Evolutionary conservation across 768 basidiomycete genomes (phyloP).

Genomic region (Lenzites betulinus): DNA sequence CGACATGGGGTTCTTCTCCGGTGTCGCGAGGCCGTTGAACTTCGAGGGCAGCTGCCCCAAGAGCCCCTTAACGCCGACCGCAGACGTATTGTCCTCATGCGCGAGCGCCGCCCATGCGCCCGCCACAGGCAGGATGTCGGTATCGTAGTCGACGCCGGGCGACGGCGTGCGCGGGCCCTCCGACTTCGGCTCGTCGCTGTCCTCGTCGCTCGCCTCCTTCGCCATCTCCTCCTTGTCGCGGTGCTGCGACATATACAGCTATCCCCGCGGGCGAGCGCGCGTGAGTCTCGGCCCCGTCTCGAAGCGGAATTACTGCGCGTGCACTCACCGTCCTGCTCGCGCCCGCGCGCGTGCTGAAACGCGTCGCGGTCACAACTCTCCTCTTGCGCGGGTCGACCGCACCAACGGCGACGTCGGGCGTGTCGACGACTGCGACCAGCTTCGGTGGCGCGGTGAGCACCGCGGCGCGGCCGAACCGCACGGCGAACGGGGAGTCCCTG

Average conservation of each 20-base stretch:
- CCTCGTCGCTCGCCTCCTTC: constrained; percentile 25
- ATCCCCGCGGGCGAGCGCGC: neutral
- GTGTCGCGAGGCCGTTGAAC: constrained; percentile 78
- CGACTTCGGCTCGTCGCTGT: constrained; percentile 23
- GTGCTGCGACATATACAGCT: constrained; percentile 85
- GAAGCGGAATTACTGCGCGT: neutral
- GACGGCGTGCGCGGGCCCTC: constrained; percentile 25
- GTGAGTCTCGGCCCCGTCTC: neutral
- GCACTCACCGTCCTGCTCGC: constrained; percentile 76
- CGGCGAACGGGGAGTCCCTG: constrained; percentile 37
- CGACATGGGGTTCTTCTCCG: constrained; percentile 94
- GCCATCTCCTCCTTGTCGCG: constrained; percentile 49
- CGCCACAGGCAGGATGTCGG: constrained; percentile 61
- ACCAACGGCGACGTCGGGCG: constrained; percentile 87
- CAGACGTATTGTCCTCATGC: constrained; percentile 35
- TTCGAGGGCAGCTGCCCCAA: constrained; percentile 63
- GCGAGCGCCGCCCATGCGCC: constrained; percentile 81
- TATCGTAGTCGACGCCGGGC: constrained; percentile 60
- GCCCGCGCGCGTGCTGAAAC: constrained; percentile 82
- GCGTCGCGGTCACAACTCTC: constrained; percentile 82
- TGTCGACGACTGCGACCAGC: constrained; percentile 80
- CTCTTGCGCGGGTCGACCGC: constrained; percentile 85
- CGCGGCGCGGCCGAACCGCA: constrained; percentile 68
- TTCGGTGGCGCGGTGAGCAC: constrained; percentile 84
- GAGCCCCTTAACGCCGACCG: constrained; percentile 54